phyloP scores from a whole-genome alignment of 371 early-diverging fungal genomes.

The Zopfochytrium polystomum region DNA sequence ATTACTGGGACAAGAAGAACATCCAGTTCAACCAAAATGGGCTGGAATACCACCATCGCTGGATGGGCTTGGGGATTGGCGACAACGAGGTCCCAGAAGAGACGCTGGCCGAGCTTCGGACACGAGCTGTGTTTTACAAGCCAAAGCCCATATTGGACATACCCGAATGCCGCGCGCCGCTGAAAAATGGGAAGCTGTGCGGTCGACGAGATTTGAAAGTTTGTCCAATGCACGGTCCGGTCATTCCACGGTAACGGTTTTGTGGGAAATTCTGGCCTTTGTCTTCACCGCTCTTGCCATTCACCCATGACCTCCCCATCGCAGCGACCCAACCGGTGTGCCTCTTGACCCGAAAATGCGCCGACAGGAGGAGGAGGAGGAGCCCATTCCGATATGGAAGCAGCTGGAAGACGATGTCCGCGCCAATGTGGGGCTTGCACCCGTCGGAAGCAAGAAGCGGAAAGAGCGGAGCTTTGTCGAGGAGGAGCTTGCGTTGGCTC shows the following conservation, averaged over 20 bases:
- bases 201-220: constrained; percentile 63
- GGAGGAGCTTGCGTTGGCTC: neutral
- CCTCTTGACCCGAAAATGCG: neutral
- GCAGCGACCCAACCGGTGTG: neutral
- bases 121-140: constrained; percentile 8
- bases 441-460: neutral
- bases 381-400: neutral
- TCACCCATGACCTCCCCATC: neutral
- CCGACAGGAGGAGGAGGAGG: neutral
- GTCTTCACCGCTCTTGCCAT: neutral
- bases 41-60: constrained; percentile 20
- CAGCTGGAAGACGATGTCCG: neutral
- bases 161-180: constrained; percentile 63
- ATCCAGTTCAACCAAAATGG: constrained; percentile 17
- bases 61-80: constrained; percentile 16
- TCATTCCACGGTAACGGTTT: constrained; percentile 64
- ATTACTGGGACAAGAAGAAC: constrained; percentile 25
- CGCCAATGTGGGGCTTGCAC: neutral
- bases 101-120: constrained; percentile 10
- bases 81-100: constrained; percentile 19
- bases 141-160: constrained; percentile 17
- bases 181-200: constrained; percentile 65
- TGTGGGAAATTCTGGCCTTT: constrained; percentile 27
- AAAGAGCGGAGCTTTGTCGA: constrained; percentile 1
- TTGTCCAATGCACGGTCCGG: constrained; percentile 71